These are phyloP conservation scores for Iberis pinnata DNA, from an alignment of 345 rosid genomes.

Conservation along the genomic window DNA sequence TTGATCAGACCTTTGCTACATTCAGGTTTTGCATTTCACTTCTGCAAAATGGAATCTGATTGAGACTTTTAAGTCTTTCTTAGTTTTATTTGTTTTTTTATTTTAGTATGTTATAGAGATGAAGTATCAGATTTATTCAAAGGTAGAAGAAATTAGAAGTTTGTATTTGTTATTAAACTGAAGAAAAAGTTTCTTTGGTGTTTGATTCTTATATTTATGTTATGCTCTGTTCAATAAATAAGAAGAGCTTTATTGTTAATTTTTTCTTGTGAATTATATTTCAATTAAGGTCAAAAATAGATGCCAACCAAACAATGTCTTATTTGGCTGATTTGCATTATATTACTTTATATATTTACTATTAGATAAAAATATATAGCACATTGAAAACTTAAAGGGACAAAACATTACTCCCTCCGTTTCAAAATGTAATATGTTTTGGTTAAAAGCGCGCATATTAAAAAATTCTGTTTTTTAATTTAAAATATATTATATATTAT, in stretches of 20 bases:
- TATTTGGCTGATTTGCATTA: slow-evolving; percentile 13
- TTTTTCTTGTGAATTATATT: neutral
- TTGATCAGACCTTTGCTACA: neutral
- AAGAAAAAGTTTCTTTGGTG: slow-evolving; percentile 3
- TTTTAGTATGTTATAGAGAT: neutral
- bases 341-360: slow-evolving; percentile 15
- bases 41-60: too few relatives aligned
- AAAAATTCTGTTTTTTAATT: too few relatives aligned
- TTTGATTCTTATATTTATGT: neutral
- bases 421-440: too few relatives aligned
- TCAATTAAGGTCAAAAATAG: neutral
- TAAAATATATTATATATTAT: too few relatives aligned
- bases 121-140: slow-evolving; percentile 5
- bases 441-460: too few relatives aligned
- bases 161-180: slow-evolving; percentile 9
- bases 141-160: neutral
- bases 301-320: neutral
- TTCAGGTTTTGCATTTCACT: too few relatives aligned
- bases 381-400: too few relatives aligned
- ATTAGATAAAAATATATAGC: too few relatives aligned
- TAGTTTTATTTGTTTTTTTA: slow-evolving; percentile 3
- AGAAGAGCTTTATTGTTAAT: neutral
- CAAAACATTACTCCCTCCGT: too few relatives aligned
- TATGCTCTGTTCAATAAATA: slow-evolving; percentile 11
- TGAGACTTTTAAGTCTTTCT: too few relatives aligned